A percentile compares a stretch with the other conserved stretches of the same genome.
Conservation (phyloP, 441 rosid species). For the Mallotus japonicus region DNA sequence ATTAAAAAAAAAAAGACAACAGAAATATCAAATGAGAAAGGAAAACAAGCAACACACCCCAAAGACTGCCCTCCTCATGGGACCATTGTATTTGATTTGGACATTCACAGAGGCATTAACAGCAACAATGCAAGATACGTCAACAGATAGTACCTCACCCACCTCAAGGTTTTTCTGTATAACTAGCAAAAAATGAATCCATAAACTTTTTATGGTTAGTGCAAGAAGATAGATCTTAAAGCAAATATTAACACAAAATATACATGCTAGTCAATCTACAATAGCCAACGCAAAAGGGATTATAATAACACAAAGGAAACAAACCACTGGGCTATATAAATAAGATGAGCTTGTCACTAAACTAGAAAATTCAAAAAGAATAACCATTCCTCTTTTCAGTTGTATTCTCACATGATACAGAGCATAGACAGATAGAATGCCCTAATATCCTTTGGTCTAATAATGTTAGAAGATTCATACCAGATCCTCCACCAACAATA, state of each 20-base stretch:
- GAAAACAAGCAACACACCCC: slow-evolving; percentile 50
- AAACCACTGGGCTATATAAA: slow-evolving; percentile 6
- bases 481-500: slow-evolving; percentile 93
- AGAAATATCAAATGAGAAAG: not conserved
- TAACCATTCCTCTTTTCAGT: slow-evolving; percentile 5
- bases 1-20: not conserved
- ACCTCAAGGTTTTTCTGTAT: slow-evolving; percentile 94
- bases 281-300: not conserved
- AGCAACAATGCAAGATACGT: slow-evolving; percentile 82
- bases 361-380: slow-evolving; percentile 13
- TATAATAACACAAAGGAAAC: not conserved
- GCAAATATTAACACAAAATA: no score
- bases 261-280: not conserved
- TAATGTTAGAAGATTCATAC: slow-evolving; percentile 42
- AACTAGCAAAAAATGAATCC: slow-evolving; percentile 45
- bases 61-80: slow-evolving; percentile 81
- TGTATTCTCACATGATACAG: slow-evolving; percentile 1
- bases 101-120: slow-evolving; percentile 67
- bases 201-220: slow-evolving; percentile 21
- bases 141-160: slow-evolving; percentile 82
- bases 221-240: not conserved
- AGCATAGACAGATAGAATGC: slow-evolving; percentile 1
- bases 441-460: not conserved
- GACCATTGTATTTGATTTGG: slow-evolving; percentile 82
- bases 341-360: not conserved